phyloP scores from a whole-genome alignment of 225 moss, liverwort and hornwort species.

The Thuidium tamariscinum region DNA sequence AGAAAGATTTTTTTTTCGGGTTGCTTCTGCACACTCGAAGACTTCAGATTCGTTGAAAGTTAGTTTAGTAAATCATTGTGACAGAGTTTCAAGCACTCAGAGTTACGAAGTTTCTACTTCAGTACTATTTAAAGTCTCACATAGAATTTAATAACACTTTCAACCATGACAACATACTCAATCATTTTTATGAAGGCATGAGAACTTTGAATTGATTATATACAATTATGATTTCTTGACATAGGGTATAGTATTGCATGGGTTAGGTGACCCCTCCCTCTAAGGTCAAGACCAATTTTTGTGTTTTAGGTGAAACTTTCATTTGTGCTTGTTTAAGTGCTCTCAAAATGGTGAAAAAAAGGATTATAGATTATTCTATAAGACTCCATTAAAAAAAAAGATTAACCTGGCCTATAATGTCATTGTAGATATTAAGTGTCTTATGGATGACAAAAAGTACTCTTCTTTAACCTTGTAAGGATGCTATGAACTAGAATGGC shows the following conservation, averaged over 20 bases:
- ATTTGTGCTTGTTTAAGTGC: fast-evolving
- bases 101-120: no score
- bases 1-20: not conserved
- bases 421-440: fast-evolving
- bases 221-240: not conserved
- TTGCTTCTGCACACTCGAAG: not conserved
- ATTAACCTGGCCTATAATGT: not conserved
- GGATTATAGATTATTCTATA: not conserved
- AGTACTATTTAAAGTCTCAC: not conserved
- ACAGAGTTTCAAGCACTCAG: not conserved
- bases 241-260: not conserved
- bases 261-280: fast-evolving
- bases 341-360: not conserved
- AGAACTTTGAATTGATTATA: not conserved
- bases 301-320: not conserved
- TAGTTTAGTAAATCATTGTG: fast-evolving
- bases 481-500: no score
- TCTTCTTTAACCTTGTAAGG: no score
- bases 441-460: fast-evolving
- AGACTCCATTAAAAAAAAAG: not conserved
- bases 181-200: not conserved
- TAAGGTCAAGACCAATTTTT: not conserved
- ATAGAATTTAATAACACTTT: not conserved
- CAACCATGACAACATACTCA: no score
- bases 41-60: not conserved